Percentiles rank a stretch among this genome's conserved stretches.
Conservation (phyloP, 1,284 basidiomycete genomes). For the Laetiporus sulphureus region DNA sequence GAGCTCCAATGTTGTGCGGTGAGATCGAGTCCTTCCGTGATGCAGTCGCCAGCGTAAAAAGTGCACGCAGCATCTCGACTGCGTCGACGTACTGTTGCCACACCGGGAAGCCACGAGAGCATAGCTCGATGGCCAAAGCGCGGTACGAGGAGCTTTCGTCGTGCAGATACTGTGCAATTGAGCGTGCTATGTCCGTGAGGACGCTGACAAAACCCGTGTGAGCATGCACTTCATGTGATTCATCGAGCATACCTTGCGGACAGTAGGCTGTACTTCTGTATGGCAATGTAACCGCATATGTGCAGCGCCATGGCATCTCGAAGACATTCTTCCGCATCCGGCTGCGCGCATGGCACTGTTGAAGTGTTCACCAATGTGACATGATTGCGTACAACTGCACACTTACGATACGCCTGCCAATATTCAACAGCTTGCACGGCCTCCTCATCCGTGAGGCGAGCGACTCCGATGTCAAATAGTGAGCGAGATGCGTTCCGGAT, state of each 20-base stretch:
- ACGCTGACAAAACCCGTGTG: constrained; percentile 40
- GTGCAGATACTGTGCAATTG: constrained; percentile 72
- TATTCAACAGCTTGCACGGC: constrained; percentile 52
- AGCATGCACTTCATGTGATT: not conserved
- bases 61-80: constrained; percentile 79
- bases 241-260: constrained; percentile 50
- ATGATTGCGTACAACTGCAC: not conserved
- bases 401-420: constrained; percentile 65
- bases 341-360: constrained; percentile 67
- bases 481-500: constrained; percentile 68
- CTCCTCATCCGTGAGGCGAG: constrained; percentile 60
- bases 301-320: constrained; percentile 67
- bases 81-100: constrained; percentile 96
- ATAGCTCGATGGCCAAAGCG: constrained; percentile 82
- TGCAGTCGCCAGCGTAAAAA: constrained; percentile 79
- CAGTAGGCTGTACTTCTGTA: constrained; percentile 75
- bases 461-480: constrained; percentile 71
- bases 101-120: constrained; percentile 82
- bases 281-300: constrained; percentile 78
- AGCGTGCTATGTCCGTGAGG: constrained; percentile 80
- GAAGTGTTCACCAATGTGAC: constrained; percentile 10
- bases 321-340: constrained; percentile 45
- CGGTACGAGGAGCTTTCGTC: constrained; percentile 62
- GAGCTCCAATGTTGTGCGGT: constrained; percentile 51
- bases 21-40: constrained; percentile 63